phyloP scores from a whole-genome alignment of 305 asterid genomes.

The Fraxinus nigra region DNA sequence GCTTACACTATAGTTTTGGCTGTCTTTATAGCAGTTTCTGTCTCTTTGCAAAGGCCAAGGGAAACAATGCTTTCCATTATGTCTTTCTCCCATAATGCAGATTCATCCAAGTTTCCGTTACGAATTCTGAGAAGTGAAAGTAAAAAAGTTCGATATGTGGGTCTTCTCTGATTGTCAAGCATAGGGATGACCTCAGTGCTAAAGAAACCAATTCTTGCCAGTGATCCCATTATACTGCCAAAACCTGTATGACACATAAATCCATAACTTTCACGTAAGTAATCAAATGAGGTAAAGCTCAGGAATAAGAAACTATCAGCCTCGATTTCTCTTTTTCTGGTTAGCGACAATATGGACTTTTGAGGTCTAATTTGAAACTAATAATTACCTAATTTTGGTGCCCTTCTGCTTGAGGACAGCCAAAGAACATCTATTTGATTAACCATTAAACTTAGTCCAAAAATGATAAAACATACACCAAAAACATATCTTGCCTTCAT shows the following conservation, averaged over 20 bases:
- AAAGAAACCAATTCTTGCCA: slow-evolving; percentile 79
- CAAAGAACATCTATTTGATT: not conserved
- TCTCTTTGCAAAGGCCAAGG: slow-evolving; percentile 55
- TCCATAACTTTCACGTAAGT: slow-evolving; percentile 1
- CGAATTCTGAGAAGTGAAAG: slow-evolving; percentile 42
- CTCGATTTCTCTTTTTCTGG: not conserved
- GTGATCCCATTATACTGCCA: slow-evolving; percentile 80
- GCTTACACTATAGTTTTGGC: slow-evolving; percentile 86
- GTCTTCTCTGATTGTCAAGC: slow-evolving; percentile 47
- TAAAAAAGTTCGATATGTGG: slow-evolving; percentile 43
- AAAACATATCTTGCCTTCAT: slow-evolving; percentile 60
- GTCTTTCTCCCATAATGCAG: slow-evolving; percentile 47
- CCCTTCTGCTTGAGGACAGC: not conserved
- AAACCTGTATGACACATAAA: slow-evolving; percentile 54
- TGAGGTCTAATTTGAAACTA: not conserved
- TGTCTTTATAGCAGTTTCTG: slow-evolving; percentile 58
- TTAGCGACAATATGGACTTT: not conserved
- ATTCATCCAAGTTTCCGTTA: slow-evolving; percentile 24
- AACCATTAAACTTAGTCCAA: not conserved
- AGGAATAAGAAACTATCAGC: not conserved
- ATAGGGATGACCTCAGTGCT: slow-evolving; percentile 40
- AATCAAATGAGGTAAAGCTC: not conserved
- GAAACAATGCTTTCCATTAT: slow-evolving; percentile 52
- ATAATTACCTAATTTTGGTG: not conserved
- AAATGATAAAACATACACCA: slow-evolving; percentile 1